Conservation (phyloP, 306 rosid species). For the Ormosia semicastrata region DNA sequence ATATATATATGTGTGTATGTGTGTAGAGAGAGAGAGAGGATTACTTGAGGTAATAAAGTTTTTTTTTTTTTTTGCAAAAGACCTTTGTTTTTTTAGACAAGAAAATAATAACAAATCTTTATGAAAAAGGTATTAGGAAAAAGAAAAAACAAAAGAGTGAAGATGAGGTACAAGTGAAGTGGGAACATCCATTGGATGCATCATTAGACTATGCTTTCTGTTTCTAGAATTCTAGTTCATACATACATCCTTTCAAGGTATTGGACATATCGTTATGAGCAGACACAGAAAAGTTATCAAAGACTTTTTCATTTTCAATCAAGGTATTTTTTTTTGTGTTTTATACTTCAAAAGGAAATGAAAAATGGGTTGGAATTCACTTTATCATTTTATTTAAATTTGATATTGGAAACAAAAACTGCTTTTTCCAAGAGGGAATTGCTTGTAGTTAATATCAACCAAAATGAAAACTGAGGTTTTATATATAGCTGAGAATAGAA, state of each 20-base stretch:
- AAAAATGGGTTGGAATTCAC: neutral
- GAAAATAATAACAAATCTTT: neutral
- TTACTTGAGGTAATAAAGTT: too few species aligned
- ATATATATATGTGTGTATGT: too few species aligned
- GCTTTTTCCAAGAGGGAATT: neutral
- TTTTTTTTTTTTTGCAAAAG: too few species aligned
- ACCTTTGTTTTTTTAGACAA: neutral
- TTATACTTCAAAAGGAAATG: neutral
- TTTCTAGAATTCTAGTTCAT: constrained; percentile 5
- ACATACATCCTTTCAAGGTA: constrained; percentile 6
- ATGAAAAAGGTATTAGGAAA: neutral
- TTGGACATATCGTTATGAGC: neutral
- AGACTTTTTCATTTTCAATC: constrained; percentile 22
- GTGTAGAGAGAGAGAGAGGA: too few species aligned
- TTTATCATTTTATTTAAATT: neutral
- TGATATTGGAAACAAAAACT: neutral
- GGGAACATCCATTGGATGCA: constrained; percentile 8
- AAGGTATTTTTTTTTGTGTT: neutral
- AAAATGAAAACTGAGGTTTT: neutral
- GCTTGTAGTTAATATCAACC: neutral
- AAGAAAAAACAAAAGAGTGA: neutral
- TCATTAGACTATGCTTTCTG: neutral
- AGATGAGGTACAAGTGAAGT: neutral
- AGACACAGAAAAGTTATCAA: neutral
- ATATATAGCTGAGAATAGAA: neutral